Evolutionary conservation across 495 filamentous ascomycete genomes (phyloP).

Genomic region (Saxophila tyrrhenica): DNA sequence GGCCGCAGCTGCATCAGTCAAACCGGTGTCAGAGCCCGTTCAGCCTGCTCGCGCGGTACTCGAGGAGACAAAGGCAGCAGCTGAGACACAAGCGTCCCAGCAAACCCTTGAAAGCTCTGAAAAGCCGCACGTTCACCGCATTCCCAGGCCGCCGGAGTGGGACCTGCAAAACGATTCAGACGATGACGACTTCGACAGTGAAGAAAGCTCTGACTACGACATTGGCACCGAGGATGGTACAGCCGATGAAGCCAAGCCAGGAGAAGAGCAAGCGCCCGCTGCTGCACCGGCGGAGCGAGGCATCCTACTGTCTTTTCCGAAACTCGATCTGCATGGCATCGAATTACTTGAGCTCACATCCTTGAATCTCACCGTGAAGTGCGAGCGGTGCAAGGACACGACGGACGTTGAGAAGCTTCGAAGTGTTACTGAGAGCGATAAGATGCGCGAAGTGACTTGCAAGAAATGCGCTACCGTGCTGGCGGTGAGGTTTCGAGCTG

Average conservation of each 20-base stretch:
- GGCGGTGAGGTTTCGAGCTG: slow-evolving; percentile 57
- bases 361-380: slow-evolving; percentile 67
- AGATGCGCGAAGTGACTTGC: slow-evolving; percentile 42
- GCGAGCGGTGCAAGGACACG: slow-evolving; percentile 68
- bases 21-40: background rate
- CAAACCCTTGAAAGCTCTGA: background rate
- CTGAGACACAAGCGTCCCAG: background rate
- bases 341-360: slow-evolving; percentile 64
- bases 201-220: slow-evolving; percentile 23
- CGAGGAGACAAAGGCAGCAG: background rate
- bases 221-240: slow-evolving; percentile 30
- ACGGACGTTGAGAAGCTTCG: slow-evolving; percentile 61
- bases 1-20: slow-evolving; percentile 26
- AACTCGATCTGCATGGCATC: slow-evolving; percentile 67
- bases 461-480: slow-evolving; percentile 65
- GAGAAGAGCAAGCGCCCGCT: slow-evolving; percentile 20
- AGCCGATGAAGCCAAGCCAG: slow-evolving; percentile 23
- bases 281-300: slow-evolving; percentile 43
- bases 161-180: slow-evolving; percentile 21
- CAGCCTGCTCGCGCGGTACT: background rate
- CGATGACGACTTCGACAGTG: slow-evolving; percentile 18
- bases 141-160: slow-evolving; percentile 82
- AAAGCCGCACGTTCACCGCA: slow-evolving; percentile 52
- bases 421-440: slow-evolving; percentile 28
- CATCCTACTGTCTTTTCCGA: slow-evolving; percentile 72